Evolutionary conservation across 2,329 filamentous ascomycete genomes (phyloP), one percentile per base, ranked within the genome.

Genomic region (Colletotrichum brevisporum): DNA sequence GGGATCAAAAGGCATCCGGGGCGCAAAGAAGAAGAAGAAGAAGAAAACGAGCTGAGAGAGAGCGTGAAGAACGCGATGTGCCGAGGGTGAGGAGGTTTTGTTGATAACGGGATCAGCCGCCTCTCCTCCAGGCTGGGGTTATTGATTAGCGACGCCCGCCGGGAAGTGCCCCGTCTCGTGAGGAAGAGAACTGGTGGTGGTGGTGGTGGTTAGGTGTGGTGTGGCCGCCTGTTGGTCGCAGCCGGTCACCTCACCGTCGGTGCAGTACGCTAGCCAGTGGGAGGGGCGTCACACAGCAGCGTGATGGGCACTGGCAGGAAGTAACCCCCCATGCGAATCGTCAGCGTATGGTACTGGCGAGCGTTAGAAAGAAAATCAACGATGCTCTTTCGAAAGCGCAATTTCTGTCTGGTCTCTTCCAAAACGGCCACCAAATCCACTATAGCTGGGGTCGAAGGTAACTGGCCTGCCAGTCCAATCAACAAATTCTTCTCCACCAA

Each of bases 81-180:
- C 67, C 56, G 55, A 67, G 31, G 36, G 48, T 45, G 36, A 66
- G 26, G 66, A 69, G 55, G 62, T 51, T 51, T 69, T 66, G 50
- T 50, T 57, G 50, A 64, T 53, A 53, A 41, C n/a, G 61, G 62
- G 39, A 60, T 60, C 60, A n/a, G n/a, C 62, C 47, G 54, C 27
- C 31, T 66, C 56, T 50, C 16, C 21, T 21, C 51, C 66, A 66
- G 62, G n/a, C n/a, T n/a, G n/a, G n/a, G n/a, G n/a, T n/a, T n/a
- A n/a, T n/a, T n/a, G n/a, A n/a, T n/a, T n/a, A n/a, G n/a, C n/a
- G n/a, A 52, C 21, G 52, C 27, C 56, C 41, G 51, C 55, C 15
- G 67, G 67, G 67, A 69, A 61, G 65, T 31, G 67, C 67, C 67
- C 62, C 67, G 54, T 61, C 50, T 52, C n/a, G 43, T 24, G 43